Evolutionary conservation across 2,329 filamentous ascomycete genomes (phyloP), one percentile per base, ranked within the genome.

Genomic region (Huntiella bhutanensis): DNA sequence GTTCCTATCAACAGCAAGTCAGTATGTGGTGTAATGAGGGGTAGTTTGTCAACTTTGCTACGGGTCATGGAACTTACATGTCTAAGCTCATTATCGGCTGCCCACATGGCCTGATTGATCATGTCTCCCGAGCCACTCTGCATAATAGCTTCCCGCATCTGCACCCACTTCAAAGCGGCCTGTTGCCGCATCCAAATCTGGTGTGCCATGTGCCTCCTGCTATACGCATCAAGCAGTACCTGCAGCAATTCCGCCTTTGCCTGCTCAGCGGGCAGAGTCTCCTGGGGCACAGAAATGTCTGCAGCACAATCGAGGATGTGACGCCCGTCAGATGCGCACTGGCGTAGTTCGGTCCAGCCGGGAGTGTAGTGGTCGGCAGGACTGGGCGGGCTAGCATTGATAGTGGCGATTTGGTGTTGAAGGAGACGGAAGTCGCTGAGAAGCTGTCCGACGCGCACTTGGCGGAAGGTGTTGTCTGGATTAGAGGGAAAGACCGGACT

Each of bases 231-330:
- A 36, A 79, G 63, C 42, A 70, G 61, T 49, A 77, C 65, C 42
- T 49, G 42, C 32, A 40, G 41, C 12, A 49, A 28, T 22, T 47
- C 43, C 4, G 34, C 47, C 36, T 46, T 49, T 33, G 43, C 44
- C 33, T 49, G 47, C 15, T 49, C 47, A 13, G 41, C 47, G 11
- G 42, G 47, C 19, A 36, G 32, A 13, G 19, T 32, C 41, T 67
- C 59, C 39, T 62, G 60, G 3, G 74, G 73, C 10, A 78, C 73
- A 45, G 64, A 65, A 12, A 73, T 73, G 57, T 79, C 75, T 36
- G 74, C 74, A 16, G 71, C 73, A 54, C 71, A 74, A 55, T 78
- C 73, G 51, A 79, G 66, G 52, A 80, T 77, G 59, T 76, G 67
- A 55, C 76, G 73, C 5, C 75, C 75, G 54, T 79, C 75, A 37